Evolutionary conservation across 805 yeast species (phyloP), one percentile per base, ranked within the genome.

Genomic region (Candida oleophila): DNA sequence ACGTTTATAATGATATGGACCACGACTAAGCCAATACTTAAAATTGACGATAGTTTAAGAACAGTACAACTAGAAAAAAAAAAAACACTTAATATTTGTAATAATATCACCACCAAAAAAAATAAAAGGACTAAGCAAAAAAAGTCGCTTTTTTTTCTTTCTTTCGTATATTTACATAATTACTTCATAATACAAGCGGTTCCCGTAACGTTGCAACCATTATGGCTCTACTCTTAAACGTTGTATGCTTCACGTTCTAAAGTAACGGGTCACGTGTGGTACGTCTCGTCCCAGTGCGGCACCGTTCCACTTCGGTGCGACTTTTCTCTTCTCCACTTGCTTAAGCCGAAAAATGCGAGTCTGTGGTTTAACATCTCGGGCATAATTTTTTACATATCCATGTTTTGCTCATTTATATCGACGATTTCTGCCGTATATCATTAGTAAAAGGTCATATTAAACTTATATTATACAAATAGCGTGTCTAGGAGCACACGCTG

Each of bases 1-100:
- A 66, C 45, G 49, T 67, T 9, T 69, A 67, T 49, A 72, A 69
- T 1, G 71, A 68, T 37, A 42, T 62, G 16, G 69, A 62, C 35
- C 51, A 49, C 12, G 53, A 50, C 2, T 40, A 49, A 9, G 30
- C 5, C 5, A 25, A 25, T 25, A 25, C 30, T 25, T n/a, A n/a
- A 35, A 45, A 36, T 33, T 28, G 32, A 28, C 12, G 32, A 28
- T 28, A 28, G 8, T 28, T 9, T 12, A 12, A 28, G 8, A 28
- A 28, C 32, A 28, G 8, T 28, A 28, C 32, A 12, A 28, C 12
- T 9, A 28, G 11, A 12, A 28, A 28, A 28, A 28, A 28, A 28
- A 28, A 28, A 12, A 28, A 28, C 8, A 28, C 32, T 9, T 28
- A 12, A 8, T 12, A 28, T 9, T 8, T 28, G 32, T 28, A 28